phyloP scores from a whole-genome alignment of 345 rosid species.

The Camelina neglecta region DNA sequence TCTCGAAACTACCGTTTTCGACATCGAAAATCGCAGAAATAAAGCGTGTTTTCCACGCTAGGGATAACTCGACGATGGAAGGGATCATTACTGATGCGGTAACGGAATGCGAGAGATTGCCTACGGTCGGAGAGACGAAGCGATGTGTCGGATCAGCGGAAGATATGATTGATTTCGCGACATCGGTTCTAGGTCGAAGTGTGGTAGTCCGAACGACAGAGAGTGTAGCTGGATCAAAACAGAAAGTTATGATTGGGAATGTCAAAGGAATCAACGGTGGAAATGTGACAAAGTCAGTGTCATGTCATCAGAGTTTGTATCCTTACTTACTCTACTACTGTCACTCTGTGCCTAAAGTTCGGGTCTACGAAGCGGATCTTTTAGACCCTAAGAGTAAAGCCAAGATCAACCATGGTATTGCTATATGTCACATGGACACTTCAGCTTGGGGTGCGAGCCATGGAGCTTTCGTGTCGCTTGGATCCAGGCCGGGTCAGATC shows the following conservation, averaged over 20 bases:
- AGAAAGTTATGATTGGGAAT: slow-evolving; percentile 59
- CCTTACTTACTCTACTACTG: slow-evolving; percentile 83
- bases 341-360: slow-evolving; percentile 84
- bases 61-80: slow-evolving; percentile 68
- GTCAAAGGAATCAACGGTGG: slow-evolving; percentile 76
- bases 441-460: slow-evolving; percentile 75
- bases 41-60: slow-evolving; percentile 59
- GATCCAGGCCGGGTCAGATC: slow-evolving; percentile 71
- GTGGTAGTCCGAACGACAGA: slow-evolving; percentile 61
- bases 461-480: slow-evolving; percentile 59
- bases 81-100: slow-evolving; percentile 54
- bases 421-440: slow-evolving; percentile 82
- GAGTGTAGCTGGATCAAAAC: slow-evolving; percentile 59
- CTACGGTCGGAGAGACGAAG: slow-evolving; percentile 74
- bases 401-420: slow-evolving; percentile 76
- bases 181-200: slow-evolving; percentile 61
- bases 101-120: slow-evolving; percentile 64
- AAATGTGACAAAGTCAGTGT: slow-evolving; percentile 65
- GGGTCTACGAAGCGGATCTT: slow-evolving; percentile 75
- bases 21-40: slow-evolving; percentile 46
- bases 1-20: slow-evolving; percentile 67
- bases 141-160: slow-evolving; percentile 76
- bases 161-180: slow-evolving; percentile 80
- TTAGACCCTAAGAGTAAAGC: slow-evolving; percentile 53
- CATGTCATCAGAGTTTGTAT: slow-evolving; percentile 80